Conservation (phyloP, 352 stramenopile genomes). For the Phytophthora crassamura region DNA sequence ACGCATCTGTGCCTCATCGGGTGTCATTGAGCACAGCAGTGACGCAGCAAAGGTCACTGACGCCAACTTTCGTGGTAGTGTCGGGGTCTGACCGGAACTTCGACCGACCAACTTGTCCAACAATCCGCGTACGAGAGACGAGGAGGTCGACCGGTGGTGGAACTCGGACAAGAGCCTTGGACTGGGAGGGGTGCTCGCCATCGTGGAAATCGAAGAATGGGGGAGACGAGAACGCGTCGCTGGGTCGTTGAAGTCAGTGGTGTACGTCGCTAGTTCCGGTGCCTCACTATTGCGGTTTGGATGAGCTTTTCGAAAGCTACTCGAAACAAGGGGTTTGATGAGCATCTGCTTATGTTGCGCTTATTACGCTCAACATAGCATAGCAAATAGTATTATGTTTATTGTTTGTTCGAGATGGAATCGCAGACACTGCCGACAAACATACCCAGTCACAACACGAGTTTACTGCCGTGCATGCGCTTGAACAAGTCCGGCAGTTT, state of each 20-base stretch:
- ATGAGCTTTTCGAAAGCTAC: too few relatives aligned
- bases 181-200: conserved; percentile 6
- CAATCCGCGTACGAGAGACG: conserved; percentile 12
- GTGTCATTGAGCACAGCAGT: conserved; percentile 9
- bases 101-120: conserved; percentile 18
- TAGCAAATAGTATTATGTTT: too few relatives aligned
- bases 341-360: too few relatives aligned
- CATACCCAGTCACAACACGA: too few relatives aligned
- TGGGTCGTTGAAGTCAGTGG: too few relatives aligned
- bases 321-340: conserved; percentile 26
- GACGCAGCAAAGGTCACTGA: conserved; percentile 22
- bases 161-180: not conserved
- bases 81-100: conserved; percentile 1
- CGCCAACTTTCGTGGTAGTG: conserved; percentile 21
- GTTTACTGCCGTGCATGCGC: conserved; percentile 50
- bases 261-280: conserved; percentile 8
- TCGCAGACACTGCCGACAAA: too few relatives aligned
- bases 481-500: conserved; percentile 55
- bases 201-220: conserved; percentile 24
- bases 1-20: conserved; percentile 7
- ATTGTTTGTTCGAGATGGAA: too few relatives aligned
- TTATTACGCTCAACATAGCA: too few relatives aligned
- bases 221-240: too few relatives aligned
- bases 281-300: not conserved
- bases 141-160: not conserved